Evolutionary conservation across 2,329 filamentous ascomycete species (phyloP), one percentile per base, ranked within the genome.

Genomic region (Iodosphaeria phyllophila): DNA sequence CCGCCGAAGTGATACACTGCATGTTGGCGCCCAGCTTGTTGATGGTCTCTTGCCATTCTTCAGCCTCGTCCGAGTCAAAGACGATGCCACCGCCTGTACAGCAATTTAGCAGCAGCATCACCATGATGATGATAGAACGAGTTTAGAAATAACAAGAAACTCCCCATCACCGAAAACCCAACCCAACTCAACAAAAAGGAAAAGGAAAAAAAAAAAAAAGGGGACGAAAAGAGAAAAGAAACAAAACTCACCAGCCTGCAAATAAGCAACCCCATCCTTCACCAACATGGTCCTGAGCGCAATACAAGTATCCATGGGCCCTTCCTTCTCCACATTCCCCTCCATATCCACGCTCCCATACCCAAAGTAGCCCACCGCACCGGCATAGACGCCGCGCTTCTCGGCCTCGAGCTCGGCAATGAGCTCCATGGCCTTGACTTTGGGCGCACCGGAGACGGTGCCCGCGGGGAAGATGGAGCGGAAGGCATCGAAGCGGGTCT

Each of bases 401-500:
- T 98, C 89, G 35, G 66, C 59, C 54, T 98, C 89, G 23, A 95
- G 56, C 54, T 95, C 86, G 23, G 79, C 83, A 40, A 98, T 98
- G 32, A 98, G 60, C 53, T 93, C 79, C 89, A 98, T 98, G 3
- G 89, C 89, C 33, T 74, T 71, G 28, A 98, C 83, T 55, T 98
- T 98, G 29, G 89, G 89, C 4, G 89, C 86, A 4, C 89, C 89
- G 11, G 78, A 89, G 16, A 95, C 86, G 0, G 89, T 98, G 28
- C 89, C 89, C 4, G 89, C 89, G 0, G 89, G 89, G 57, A 98
- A 98, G 40, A 98, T 93, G 35, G 78, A 84, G 19, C 86, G 69
- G 56, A 98, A 92, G 7, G 89, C 89, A 44, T 95, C 86, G 51
- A 92, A 98, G 30, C 89, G 68, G 16, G 82, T 86, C 58, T 83